phyloP scores from a whole-genome alignment of 139 green algal species.

The Closterium sp. region DNA sequence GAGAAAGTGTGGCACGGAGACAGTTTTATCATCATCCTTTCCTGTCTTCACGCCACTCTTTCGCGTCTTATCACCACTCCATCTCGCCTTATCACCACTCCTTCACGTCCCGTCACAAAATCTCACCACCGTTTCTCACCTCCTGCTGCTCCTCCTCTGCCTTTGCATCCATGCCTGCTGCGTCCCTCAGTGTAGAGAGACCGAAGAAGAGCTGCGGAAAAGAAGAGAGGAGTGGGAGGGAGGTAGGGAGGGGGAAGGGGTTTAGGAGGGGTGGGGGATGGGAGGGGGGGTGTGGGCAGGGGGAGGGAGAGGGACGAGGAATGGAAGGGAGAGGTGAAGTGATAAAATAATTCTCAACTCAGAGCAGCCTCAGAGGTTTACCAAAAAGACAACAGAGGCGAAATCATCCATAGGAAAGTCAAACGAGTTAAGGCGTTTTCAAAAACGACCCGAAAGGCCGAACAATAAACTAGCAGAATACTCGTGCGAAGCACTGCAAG shows the following conservation, averaged over 20 bases:
- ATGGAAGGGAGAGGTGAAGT: neutral
- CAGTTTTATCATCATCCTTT: no score
- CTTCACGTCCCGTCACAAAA: neutral
- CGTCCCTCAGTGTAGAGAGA: slow-evolving; percentile 33
- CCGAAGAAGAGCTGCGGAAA: slow-evolving; percentile 32
- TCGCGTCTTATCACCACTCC: no score
- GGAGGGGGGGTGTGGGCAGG: neutral
- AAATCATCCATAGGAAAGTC: neutral
- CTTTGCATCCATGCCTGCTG: slow-evolving; percentile 2
- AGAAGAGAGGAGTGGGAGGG: neutral
- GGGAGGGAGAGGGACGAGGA: slow-evolving; percentile 8
- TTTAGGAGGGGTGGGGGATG: neutral
- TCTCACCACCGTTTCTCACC: neutral
- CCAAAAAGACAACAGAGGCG: neutral
- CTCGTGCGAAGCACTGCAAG: neutral
- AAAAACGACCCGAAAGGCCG: no score
- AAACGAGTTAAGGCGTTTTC: neutral
- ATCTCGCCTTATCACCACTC: no score
- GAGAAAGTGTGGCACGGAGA: no score
- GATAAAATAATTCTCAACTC: neutral
- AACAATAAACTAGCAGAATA: neutral
- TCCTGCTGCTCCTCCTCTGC: neutral
- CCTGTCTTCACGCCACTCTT: no score
- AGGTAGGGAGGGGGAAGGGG: neutral
- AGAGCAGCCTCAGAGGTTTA: neutral